Base-by-base conservation (phyloP, 441 rosid species). In the Populus hybrid region DNA sequence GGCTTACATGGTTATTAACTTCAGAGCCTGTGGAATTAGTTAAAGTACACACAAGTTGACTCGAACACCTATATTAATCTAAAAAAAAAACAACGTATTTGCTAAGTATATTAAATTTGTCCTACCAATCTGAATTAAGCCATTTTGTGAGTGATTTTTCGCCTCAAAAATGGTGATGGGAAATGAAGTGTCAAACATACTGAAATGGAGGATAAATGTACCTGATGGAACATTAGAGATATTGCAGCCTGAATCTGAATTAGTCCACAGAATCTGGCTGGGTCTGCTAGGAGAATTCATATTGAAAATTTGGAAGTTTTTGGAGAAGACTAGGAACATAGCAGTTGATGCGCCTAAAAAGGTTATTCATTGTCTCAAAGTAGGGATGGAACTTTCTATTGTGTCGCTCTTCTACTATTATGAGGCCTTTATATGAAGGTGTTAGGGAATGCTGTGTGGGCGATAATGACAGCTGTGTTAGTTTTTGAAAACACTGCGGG, bases 371-470 rank as follows among this genome's bases (percentile, higher is more conserved):
- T 80, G 97, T 28, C 76, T 95, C 3, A 91, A 95, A 88, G 92
- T 90, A 10, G 98, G 96, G 59, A 70, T 91, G 42, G 89, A 92
- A 57, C 87, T 91, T 10, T 28, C 86, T 24, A 34, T 91, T 14
- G 98, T 93, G 70, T 91, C 94, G 0, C 59, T 91, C 18, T 80
- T 91, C 53, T 91, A 91, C 86, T 90, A 87, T 77, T 77, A 88
- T 65, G 79, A 85, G 85, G 72, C 98, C 98, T 69, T 77, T 91
- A 23, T 89, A 89, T 76, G 86, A 90, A 8, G 87, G 81, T 79
- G 86, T 93, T 36, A 10, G 90, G 86, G 63, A 81, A 88, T 73
- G 97, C 97, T 72, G 88, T 88, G 90, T 91, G 98, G 98, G 97
- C 94, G 32, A 83, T 93, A 8, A 90, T 95, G 88, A 93, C 98